Conservation (phyloP, 2,329 filamentous ascomycete species). For the Hymenotorrendiella dingleyae region DNA sequence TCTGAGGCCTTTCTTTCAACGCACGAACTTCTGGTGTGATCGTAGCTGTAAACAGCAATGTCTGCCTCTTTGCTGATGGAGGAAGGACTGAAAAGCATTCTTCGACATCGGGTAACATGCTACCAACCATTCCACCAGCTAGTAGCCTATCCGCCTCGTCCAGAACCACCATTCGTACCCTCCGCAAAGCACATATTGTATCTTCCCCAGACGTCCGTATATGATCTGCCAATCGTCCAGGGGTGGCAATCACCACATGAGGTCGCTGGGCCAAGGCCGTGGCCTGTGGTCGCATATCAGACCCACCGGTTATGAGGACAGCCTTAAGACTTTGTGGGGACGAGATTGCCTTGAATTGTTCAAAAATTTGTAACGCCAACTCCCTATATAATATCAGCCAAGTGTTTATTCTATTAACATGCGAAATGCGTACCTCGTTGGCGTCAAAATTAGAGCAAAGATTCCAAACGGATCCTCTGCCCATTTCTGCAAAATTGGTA, state of each 20-base stretch:
- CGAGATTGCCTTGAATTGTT: constrained; percentile 91
- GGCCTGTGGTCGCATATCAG: constrained; percentile 88
- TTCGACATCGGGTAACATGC: constrained; percentile 92
- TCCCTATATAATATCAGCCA: constrained; percentile 48
- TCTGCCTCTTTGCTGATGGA: constrained; percentile 74
- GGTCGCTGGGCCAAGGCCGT: constrained; percentile 75
- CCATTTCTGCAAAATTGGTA: constrained; percentile 91
- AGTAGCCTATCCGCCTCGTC: constrained; percentile 94
- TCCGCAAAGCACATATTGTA: constrained; percentile 73
- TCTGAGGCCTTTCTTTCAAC: constrained; percentile 69
- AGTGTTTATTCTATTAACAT: background rate
- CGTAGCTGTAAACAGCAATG: constrained; percentile 91
- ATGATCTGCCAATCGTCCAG: constrained; percentile 87
- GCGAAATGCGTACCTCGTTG: constrained; percentile 54
- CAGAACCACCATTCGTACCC: constrained; percentile 80
- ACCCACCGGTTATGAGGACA: constrained; percentile 83
- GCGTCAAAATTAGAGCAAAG: constrained; percentile 83
- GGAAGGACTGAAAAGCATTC: constrained; percentile 81
- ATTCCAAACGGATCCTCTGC: constrained; percentile 87
- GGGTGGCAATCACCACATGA: constrained; percentile 91
- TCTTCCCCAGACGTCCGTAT: constrained; percentile 88
- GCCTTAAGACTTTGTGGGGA: constrained; percentile 82
- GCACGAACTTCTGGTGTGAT: constrained; percentile 88
- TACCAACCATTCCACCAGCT: constrained; percentile 64
- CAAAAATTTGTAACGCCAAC: constrained; percentile 90